phyloP scores from a whole-genome alignment of 805 yeast species.

The Metschnikowia bowlesiae region DNA sequence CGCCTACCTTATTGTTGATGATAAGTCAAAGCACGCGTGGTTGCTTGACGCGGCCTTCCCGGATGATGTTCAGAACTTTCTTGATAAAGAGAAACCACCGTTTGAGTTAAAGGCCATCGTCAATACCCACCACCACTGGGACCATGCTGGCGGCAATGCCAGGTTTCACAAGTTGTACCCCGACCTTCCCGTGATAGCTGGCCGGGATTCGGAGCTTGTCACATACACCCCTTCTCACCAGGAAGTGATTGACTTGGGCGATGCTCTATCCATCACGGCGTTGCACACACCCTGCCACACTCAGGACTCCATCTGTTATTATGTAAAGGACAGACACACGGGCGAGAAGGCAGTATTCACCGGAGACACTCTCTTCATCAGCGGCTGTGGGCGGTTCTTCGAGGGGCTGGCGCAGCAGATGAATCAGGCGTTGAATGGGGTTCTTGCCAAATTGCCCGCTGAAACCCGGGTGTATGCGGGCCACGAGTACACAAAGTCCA shows the following conservation, averaged over 20 bases:
- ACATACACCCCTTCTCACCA: constrained; percentile 64
- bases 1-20: constrained; percentile 73
- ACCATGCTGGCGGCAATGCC: constrained; percentile 86
- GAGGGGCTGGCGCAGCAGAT: constrained; percentile 85
- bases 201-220: constrained; percentile 74
- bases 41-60: constrained; percentile 93
- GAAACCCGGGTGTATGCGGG: constrained; percentile 85
- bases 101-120: constrained; percentile 69
- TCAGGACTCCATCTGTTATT: constrained; percentile 91
- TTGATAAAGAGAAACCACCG: constrained; percentile 37
- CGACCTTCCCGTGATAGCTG: constrained; percentile 70
- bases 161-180: constrained; percentile 38
- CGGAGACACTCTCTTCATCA: constrained; percentile 90
- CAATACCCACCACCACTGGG: constrained; percentile 95
- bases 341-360: constrained; percentile 77
- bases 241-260: constrained; percentile 61
- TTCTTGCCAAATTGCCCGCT: constrained; percentile 57
- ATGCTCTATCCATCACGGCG: constrained; percentile 62
- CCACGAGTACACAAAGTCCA: constrained; percentile 88
- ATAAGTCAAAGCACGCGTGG: constrained; percentile 64
- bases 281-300: constrained; percentile 98
- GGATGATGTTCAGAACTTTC: constrained; percentile 47
- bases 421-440: constrained; percentile 61
- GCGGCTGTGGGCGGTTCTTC: constrained; percentile 96
- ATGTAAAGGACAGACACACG: constrained; percentile 58